Base-by-base conservation (phyloP, 805 yeast species). In the Candida tammaniensis region DNA sequence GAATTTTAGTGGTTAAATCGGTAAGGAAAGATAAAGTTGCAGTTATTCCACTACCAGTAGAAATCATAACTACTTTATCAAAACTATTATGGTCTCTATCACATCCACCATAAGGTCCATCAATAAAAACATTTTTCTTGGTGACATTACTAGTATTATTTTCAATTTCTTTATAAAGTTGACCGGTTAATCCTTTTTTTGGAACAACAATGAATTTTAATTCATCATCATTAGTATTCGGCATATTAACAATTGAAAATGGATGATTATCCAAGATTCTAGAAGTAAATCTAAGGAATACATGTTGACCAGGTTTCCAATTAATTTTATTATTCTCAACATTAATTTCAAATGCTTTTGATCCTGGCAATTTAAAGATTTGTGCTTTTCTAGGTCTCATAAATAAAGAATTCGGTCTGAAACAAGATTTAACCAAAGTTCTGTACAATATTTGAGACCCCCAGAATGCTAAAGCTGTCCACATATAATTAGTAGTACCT, bases 81-180 rank as follows among this genome's bases (percentile, higher is more conserved):
- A 76, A 76, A 1, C 72, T 51, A 14, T 61, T 43, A 5, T 57
- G 51, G 40, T 72, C 72, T 47, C 82, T 60, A 11, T 59, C 44
- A 30, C 68, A 44, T 1, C 80, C 81, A 12, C 82, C 81, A 39
- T 74, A 76, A 4, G 82, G 79, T 1, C 82, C 82, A 46, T 76
- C 82, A 13, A 73, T 48, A 37, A 42, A 66, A 1, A 72, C 70
- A 21, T 54, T 55, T 32, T 54, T 54, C 19, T 57, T 42, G 11
- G 47, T 43, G 0, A 50, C 42, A 20, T 24, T 12, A 7, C 23
- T 27, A 5, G 31, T 21, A 15, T 47, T 48, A 8, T 59, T 57
- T 7, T 65, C 60, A 33, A 64, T 43, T 34, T 53, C 53, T 9
- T 50, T 33, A 30, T 51, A 50, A 3, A 75, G 40, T 9, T 43